phyloP scores from a whole-genome alignment of 805 yeast species.

The Peterozyma xylosa region DNA sequence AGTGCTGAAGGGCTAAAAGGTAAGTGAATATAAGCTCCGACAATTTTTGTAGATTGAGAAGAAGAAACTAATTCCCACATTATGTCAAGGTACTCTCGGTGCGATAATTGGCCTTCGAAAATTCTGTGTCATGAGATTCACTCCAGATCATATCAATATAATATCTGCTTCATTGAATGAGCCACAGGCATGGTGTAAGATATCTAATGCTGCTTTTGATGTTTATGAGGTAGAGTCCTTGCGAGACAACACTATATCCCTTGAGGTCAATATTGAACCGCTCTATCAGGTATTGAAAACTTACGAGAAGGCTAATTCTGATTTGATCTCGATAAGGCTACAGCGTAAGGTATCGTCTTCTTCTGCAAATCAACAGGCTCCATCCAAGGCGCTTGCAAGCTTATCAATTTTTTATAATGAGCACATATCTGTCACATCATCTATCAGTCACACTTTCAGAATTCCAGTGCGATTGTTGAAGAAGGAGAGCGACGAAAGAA shows the following conservation, averaged over 20 bases:
- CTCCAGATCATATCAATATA: constrained; percentile 38
- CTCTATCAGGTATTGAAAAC: constrained; percentile 49
- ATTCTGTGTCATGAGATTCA: constrained; percentile 49
- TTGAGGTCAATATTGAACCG: constrained; percentile 59
- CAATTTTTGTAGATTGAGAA: neutral
- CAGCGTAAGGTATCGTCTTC: constrained; percentile 33
- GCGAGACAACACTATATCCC: constrained; percentile 44
- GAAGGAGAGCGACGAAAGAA: constrained; percentile 40
- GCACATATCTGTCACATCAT: constrained; percentile 28
- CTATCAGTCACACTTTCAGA: constrained; percentile 57
- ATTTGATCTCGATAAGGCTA: constrained; percentile 42
- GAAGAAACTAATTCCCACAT: neutral
- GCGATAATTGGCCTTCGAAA: constrained; percentile 47
- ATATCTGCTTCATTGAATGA: constrained; percentile 46
- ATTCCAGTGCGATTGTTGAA: constrained; percentile 64
- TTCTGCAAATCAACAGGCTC: constrained; percentile 11
- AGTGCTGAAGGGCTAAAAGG: constrained; percentile 7
- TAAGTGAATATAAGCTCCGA: constrained; percentile 3
- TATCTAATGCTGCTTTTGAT: constrained; percentile 39
- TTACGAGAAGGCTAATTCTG: constrained; percentile 45
- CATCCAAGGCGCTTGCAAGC: constrained; percentile 34
- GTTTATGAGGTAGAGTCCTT: constrained; percentile 43
- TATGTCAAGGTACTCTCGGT: constrained; percentile 28
- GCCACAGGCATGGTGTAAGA: constrained; percentile 65
- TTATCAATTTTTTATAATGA: constrained; percentile 51